phyloP scores from a whole-genome alignment of 495 filamentous ascomycete genomes.

The Daldinia caldariorum region DNA sequence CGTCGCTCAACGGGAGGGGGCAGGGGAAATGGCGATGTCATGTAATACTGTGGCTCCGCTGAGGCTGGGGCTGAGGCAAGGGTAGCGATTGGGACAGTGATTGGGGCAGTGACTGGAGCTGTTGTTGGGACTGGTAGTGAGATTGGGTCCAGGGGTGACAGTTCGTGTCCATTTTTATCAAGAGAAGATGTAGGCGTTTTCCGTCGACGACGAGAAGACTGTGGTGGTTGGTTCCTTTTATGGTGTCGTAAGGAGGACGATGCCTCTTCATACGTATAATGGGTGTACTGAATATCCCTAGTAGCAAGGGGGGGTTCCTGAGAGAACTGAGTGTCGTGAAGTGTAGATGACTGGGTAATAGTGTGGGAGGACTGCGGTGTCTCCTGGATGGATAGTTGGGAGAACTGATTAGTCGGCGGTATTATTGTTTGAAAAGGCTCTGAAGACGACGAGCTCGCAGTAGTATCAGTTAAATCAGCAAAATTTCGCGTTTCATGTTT shows the following conservation, averaged over 20 bases:
- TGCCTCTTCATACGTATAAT: constrained; percentile 28
- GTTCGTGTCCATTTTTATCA: background rate
- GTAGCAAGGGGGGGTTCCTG: constrained; percentile 8
- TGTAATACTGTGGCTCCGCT: constrained; percentile 19
- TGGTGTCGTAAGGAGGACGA: constrained; percentile 16
- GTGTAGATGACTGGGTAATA: constrained; percentile 11
- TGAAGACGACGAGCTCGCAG: constrained; percentile 25
- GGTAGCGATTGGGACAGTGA: too few relatives aligned
- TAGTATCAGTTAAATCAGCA: constrained; percentile 27
- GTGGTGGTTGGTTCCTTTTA: constrained; percentile 6
- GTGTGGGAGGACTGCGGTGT: constrained; percentile 29
- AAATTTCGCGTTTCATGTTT: constrained; percentile 24
- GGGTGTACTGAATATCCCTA: constrained; percentile 23
- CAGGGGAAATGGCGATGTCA: constrained; percentile 3
- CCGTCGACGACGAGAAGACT: constrained; percentile 6
- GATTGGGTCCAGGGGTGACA: background rate
- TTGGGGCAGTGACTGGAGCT: background rate
- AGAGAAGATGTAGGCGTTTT: background rate
- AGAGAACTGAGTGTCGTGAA: constrained; percentile 11
- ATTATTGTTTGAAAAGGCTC: constrained; percentile 13
- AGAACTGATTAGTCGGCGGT: constrained; percentile 32
- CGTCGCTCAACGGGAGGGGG: constrained; percentile 10
- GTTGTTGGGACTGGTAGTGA: background rate
- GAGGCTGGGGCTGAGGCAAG: background rate
- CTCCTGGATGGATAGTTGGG: constrained; percentile 35